Percentiles rank a stretch among this genome's conserved stretches.
Evolutionary conservation across 2,329 filamentous ascomycete species (phyloP).

Genomic region (Sarocladium kiliense): DNA sequence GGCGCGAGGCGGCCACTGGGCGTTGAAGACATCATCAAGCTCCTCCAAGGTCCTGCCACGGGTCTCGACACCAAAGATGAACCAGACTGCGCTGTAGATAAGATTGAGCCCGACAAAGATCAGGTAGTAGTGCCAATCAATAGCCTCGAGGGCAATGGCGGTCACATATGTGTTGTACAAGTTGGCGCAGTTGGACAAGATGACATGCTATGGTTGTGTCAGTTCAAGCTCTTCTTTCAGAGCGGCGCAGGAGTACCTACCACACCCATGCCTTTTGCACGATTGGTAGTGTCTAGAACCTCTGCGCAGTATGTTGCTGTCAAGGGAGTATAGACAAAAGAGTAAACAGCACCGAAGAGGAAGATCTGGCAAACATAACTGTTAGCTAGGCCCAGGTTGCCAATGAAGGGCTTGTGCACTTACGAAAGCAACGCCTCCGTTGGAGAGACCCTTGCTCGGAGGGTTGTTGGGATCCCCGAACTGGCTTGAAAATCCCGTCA

Average conservation of each 20-base stretch:
- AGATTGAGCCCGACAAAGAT: conserved; percentile 4
- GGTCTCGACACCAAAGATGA: conserved; percentile 22
- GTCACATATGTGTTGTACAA: conserved; percentile 27
- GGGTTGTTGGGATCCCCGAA: conserved; percentile 27
- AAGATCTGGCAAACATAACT: conserved; percentile 37
- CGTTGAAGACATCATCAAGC: conserved; percentile 22
- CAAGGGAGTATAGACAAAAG: conserved; percentile 43
- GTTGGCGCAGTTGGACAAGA: conserved; percentile 25
- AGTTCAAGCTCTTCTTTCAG: too few species aligned
- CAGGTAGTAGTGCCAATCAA: conserved; percentile 18
- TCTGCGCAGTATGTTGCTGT: conserved; percentile 31
- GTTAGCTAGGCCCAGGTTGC: too few species aligned
- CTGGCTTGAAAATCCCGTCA: conserved; percentile 40
- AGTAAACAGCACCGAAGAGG: conserved; percentile 47
- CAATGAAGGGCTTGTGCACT: conserved; percentile 13
- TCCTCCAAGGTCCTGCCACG: conserved; percentile 37
- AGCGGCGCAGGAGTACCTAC: conserved; percentile 2
- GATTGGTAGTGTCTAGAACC: conserved; percentile 24
- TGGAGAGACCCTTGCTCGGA: conserved; percentile 29
- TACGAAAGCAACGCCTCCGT: conserved; percentile 42
- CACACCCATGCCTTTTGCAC: conserved; percentile 26
- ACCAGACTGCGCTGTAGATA: not conserved
- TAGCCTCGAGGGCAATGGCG: conserved; percentile 23
- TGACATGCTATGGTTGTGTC: conserved; percentile 13
- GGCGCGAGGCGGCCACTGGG: not conserved